Base-by-base conservation (phyloP, 331 rosid genomes). In the Telfairia occidentalis region DNA sequence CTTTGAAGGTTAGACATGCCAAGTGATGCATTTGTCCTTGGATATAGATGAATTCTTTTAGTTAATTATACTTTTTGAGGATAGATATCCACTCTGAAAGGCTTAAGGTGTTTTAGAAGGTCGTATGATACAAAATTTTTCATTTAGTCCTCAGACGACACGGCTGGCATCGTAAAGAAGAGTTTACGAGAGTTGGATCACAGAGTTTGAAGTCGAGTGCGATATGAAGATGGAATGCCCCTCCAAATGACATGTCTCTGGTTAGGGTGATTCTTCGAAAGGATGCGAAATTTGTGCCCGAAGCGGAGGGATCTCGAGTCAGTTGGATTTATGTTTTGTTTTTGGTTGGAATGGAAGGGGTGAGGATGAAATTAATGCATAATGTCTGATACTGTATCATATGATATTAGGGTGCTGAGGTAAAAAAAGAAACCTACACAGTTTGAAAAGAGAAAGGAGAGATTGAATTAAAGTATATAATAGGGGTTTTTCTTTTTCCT, bases 1-100 rank as follows among this genome's bases (percentile, higher is more conserved):
- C 65, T 77, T 38, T 82, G 73, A 82, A 71, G 87, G 92, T 90
- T 79, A 77, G 89, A 50, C 60, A 49, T 46, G 45, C 59, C 76
- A 48, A 71, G 60, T 71, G 76, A 30, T 60, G 52, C 42, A 21
- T 74, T 48, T 78, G 46, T 70, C 53, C 73, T 61, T 72, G 55
- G 38, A 74, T 46, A 38, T 55, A 52, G 53, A 74, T 34, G 77
- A 74, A 71, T 26, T 57, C 35, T 74, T 74, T 74, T 74, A 54
- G 67, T 38, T 74, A 74, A 74, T 58, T 78, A 9, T 70, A 55
- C 63, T 50, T n/a, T 32, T 18, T 16, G 26, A 71, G 28, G 40
- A 65, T 23, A 58, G 76, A 42, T 50, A 58, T 74, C 66, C 23
- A 74, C 38, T 73, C 77, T 40, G 67, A 37, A 37, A 74, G 60